Base-by-base conservation (phyloP, 164 flowering plant genomes). In the Chloranthus sessilifolius region DNA sequence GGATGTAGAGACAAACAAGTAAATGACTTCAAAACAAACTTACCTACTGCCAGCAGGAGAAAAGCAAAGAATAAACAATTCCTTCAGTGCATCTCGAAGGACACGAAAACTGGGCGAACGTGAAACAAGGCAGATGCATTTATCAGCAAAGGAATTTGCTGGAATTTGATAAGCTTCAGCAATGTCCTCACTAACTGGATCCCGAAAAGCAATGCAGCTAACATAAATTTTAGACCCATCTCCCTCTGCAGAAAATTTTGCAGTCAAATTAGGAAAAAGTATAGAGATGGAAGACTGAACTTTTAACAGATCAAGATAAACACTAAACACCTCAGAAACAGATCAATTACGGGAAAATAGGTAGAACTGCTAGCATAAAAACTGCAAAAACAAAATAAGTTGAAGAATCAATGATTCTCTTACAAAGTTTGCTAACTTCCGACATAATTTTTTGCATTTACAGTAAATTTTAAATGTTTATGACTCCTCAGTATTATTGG, bases 141-240 rank as follows among this genome's bases (percentile, higher is more conserved):
- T 94, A 59, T 94, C 97, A 50, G 99, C 95, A 81, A 63, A 89
- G n/a, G 95, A 82, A 69, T 84, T 84, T 23, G 90, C 54, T 10
- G 92, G 85, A 27, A 94, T 81, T 21, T 70, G 79, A 58, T 94
- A 86, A 27, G 99, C 99, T 67, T 94, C 90, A 12, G 88, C 88
- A 53, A 94, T 71, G 67, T 94, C 99, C 67, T 86, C 96, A 58
- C 85, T 67, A 16, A 94, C 90, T 28, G 89, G 95, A 76, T 94
- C 99, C 39, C 97, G 81, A 62, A 94, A 94, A 50, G 97, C 84
- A 69, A 94, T 86, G 76, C 99, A 94, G 61, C 88, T 84, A 49
- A 94, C 95, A 75, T 81, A 94, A 43, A 94, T 89, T 70, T 94
- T 94, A 19, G 99, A 84, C 5, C 99, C 99, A 73, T 94, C 97